Evolutionary conservation across 441 rosid genomes (phyloP), one percentile per base, ranked within the genome.

Genomic region (Eutrema salsugineum): DNA sequence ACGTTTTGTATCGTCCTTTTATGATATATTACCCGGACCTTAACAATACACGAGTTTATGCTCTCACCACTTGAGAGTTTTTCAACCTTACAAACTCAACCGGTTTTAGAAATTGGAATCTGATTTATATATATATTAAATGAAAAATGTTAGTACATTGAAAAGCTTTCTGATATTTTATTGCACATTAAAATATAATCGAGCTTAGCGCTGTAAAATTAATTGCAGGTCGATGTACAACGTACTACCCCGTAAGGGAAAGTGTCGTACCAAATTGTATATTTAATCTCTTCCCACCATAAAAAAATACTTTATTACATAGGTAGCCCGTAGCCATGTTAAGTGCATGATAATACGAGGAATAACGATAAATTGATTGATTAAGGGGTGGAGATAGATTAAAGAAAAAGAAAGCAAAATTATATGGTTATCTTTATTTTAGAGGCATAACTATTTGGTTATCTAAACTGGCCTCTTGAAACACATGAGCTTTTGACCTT

Each of bases 271-370:
- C 11, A 44, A 49, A 56, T 63, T 70, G 43, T 32, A 50, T 76
- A 48, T 70, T 70, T 16, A 17, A 75, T 68, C 35, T 40, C 24
- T 24, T 62, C 56, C 59, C 24, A 22, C 61, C 54, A 70, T 54
- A 16, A 16, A 15, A 17, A 47, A 49, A 49, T 57, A 58, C 9
- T 77, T 58, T 64, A 70, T 70, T 64, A 57, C 59, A 49, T 64
- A 64, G 72, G 80, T 64, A 71, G 35, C 51, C 51, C 60, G 11
- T 64, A 70, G 80, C 72, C 80, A 77, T 71, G 66, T 27, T 54
- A 58, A 77, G 68, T 35, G 43, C 76, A 35, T 70, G 68, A 71
- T 65, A 57, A 77, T 58, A 70, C 76, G 68, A 77, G 76, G 68
- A 77, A 65, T 70, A 71, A n/a, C 49, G 36, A 63, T 43, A 38